These are phyloP conservation scores for Carex myosuroides DNA, from an alignment of 176 grass and related monocot species.

Conservation along the genomic window DNA sequence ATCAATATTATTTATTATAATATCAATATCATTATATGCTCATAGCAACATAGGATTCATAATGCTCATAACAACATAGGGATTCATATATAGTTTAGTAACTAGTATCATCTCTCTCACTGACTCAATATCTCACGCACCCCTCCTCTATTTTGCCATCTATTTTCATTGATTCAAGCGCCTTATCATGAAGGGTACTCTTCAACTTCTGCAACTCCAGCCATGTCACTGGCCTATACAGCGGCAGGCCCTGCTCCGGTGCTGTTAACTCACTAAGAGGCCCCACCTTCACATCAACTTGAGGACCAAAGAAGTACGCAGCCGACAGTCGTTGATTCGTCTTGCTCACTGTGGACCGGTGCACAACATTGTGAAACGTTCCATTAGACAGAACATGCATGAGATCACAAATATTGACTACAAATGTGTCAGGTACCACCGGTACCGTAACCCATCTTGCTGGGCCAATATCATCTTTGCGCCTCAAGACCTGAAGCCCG, in stretches of 20 bases:
- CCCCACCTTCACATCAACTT: conserved; percentile 22
- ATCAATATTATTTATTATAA: not conserved
- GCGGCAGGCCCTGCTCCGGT: not conserved
- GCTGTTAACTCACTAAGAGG: conserved; percentile 18
- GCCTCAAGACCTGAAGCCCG: conserved; percentile 49
- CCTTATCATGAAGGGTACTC: not conserved
- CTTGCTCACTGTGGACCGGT: conserved; percentile 49
- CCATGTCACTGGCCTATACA: conserved; percentile 45
- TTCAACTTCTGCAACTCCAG: conserved; percentile 25
- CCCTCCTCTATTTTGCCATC: not conserved
- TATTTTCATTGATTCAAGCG: not conserved
- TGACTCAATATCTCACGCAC: not conserved
- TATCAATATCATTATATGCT: not conserved
- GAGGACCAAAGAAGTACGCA: conserved; percentile 43
- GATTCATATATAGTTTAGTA: not conserved
- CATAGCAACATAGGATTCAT: not conserved
- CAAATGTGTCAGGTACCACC: conserved; percentile 17
- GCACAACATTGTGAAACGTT: conserved; percentile 36
- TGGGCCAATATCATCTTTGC: not conserved
- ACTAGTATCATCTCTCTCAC: not conserved
- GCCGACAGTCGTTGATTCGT: conserved; percentile 29
- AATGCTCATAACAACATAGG: not conserved
- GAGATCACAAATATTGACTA: conserved; percentile 40
- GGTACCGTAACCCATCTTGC: conserved; percentile 54
- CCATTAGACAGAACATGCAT: conserved; percentile 60